Percentiles rank a stretch among this genome's conserved stretches.
These are phyloP conservation scores for Lathyrus tuberosus DNA, from an alignment of 306 rosid genomes.

Conservation along the genomic window DNA sequence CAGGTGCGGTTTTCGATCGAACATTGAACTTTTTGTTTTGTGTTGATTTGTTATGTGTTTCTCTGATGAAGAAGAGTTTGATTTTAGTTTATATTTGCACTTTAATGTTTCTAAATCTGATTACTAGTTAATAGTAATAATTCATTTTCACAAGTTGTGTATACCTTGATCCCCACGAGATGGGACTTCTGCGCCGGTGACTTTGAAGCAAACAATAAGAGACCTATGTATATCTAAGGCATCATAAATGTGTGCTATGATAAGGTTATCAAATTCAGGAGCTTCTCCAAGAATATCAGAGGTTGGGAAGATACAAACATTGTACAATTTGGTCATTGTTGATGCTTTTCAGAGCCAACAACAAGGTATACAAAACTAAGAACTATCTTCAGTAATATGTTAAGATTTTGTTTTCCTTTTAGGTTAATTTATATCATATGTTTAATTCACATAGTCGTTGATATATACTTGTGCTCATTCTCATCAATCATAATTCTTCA, in stretches of 20 bases:
- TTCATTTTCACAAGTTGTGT: constrained; percentile 9
- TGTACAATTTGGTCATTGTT: constrained; percentile 79
- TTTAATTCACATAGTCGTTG: constrained; percentile 5
- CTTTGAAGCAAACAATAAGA: constrained; percentile 88
- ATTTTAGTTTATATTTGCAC: not conserved
- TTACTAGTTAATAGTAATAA: too few species aligned
- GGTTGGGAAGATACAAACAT: constrained; percentile 89
- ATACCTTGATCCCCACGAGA: constrained; percentile 71
- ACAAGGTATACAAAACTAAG: constrained; percentile 64
- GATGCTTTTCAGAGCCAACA: constrained; percentile 84
- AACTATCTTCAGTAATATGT: constrained; percentile 9
- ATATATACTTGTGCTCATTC: constrained; percentile 23
- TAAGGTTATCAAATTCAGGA: constrained; percentile 79
- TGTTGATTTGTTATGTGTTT: not conserved
- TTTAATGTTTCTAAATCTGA: constrained; percentile 20
- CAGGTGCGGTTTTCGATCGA: constrained; percentile 54
- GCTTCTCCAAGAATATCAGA: constrained; percentile 77
- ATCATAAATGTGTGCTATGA: constrained; percentile 93
- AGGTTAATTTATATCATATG: not conserved
- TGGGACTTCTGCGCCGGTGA: constrained; percentile 73
- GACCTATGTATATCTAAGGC: constrained; percentile 93
- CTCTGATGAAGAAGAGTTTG: not conserved
- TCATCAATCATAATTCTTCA: constrained; percentile 29
- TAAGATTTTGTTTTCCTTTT: constrained; percentile 29
- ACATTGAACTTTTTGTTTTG: constrained; percentile 13